Base-by-base conservation (phyloP, 495 filamentous ascomycete genomes). In the Annulohypoxylon nitens region DNA sequence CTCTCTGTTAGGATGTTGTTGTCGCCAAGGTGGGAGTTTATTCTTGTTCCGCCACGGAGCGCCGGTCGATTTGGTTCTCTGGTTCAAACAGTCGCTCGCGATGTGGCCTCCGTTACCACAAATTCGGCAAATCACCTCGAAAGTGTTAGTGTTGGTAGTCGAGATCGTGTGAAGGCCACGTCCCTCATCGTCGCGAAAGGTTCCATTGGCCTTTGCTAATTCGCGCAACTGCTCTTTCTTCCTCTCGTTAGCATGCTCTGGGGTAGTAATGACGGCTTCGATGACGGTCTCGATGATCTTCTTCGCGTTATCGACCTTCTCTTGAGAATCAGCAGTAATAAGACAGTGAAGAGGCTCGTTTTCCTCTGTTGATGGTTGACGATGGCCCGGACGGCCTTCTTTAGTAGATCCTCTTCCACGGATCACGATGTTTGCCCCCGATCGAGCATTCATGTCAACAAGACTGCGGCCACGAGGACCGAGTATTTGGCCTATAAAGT, bases 401-500 rank as follows among this genome's bases (percentile, higher is more conserved):
- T 94, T 93, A 78, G 94, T 91, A 63, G 92, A 94, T 76, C 92
- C 92, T 84, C 93, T 94, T 76, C 92, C 92, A 73, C 92, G 90
- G 70, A 94, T 93, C 62, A 90, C 91, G 79, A 94, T 94, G 79
- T 93, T 93, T 70, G 92, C 92, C 45, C 87, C 86, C 26, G 92
- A 93, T 78, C 93, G 89, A 70, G 88, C 88, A 79, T 93, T 91
- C 91, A 94, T 94, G 78, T 93, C 93, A 79, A 93, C 16, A 23
- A 50, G 45, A 50, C 45, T 50, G 18, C 45, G 45, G 8, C 43
- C 43, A 12, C 43, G 43, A 7, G 43, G 14, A 0, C 43, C 43
- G 5, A 47, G 16, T 7, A 47, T 7, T 18, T 47, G 16, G 5
- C 43, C 43, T n/a, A 47, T 47, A 4, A 47, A 47, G 16, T 47